Percentiles rank a stretch among this genome's conserved stretches.
Evolutionary conservation across 1,139 yeast species (phyloP).

Genomic region (Suhomyces taliae): DNA sequence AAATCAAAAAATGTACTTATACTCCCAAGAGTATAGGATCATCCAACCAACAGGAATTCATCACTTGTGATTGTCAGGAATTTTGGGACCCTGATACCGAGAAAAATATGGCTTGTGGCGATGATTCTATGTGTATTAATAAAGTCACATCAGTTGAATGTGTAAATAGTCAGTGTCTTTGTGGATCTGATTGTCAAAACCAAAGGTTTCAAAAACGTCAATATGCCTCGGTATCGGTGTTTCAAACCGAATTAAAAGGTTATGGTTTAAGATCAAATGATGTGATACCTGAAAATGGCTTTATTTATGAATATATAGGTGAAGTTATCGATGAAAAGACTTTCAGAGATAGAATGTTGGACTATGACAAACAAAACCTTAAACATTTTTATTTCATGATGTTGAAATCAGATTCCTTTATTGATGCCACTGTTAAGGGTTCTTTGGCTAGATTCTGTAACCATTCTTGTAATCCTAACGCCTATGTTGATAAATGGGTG

Average conservation of each 20-base stretch:
- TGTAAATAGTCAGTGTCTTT: slow-evolving; percentile 64
- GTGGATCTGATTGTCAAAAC: slow-evolving; percentile 81
- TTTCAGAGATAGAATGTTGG: slow-evolving; percentile 71
- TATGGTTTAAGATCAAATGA: slow-evolving; percentile 79
- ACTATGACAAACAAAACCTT: slow-evolving; percentile 68
- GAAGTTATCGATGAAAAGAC: slow-evolving; percentile 81
- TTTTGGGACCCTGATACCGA: slow-evolving; percentile 36
- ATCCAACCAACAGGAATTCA: slow-evolving; percentile 69
- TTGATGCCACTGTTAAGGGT: slow-evolving; percentile 91
- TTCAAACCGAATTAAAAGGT: slow-evolving; percentile 82
- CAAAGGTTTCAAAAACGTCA: slow-evolving; percentile 80
- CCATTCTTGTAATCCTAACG: slow-evolving; percentile 93
- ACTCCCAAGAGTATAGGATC: slow-evolving; percentile 58
- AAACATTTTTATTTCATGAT: slow-evolving; percentile 96
- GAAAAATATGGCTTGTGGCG: slow-evolving; percentile 74
- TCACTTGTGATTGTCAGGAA: slow-evolving; percentile 87
- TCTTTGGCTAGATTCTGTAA: slow-evolving; percentile 88
- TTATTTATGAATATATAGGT: slow-evolving; percentile 90
- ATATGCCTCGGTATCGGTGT: slow-evolving; percentile 73
- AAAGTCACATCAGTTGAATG: slow-evolving; percentile 92
- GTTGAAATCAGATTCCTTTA: slow-evolving; percentile 89
- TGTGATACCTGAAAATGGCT: slow-evolving; percentile 58
- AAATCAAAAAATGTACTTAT: slow-evolving; percentile 61
- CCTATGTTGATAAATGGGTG: slow-evolving; percentile 96
- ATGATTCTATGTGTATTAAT: slow-evolving; percentile 86